phyloP scores from a whole-genome alignment of 257 asterid genomes.

The Dorcoceras hygrometricum region DNA sequence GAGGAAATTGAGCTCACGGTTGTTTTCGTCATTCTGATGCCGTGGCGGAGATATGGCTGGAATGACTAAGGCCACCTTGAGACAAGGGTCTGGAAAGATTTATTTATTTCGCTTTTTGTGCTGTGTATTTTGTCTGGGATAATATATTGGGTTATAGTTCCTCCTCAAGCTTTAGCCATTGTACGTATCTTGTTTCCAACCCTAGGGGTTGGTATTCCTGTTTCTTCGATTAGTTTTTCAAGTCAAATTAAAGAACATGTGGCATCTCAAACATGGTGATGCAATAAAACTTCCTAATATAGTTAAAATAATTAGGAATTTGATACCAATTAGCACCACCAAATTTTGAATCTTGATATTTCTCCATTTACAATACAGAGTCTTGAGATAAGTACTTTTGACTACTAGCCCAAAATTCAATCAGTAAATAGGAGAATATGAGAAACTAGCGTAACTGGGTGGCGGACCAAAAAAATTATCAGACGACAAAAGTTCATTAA shows the following conservation, averaged over 20 bases:
- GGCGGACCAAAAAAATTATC: no score
- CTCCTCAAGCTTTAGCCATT: conserved; percentile 16
- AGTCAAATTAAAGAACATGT: no score
- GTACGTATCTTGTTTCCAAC: conserved; percentile 31
- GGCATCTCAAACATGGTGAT: no score
- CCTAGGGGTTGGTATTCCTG: neutral
- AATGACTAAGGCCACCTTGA: conserved; percentile 21
- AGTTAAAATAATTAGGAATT: no score
- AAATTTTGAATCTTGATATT: no score
- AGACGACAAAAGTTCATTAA: neutral
- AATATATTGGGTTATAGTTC: conserved; percentile 7
- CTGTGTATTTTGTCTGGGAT: conserved; percentile 21
- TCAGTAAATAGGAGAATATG: no score
- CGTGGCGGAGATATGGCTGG: conserved; percentile 3
- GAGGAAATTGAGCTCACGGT: conserved; percentile 18
- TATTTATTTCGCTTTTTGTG: neutral
- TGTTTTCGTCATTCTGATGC: conserved; percentile 32
- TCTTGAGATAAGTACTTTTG: no score
- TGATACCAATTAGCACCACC: no score
- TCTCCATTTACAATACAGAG: no score
- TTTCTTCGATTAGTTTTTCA: neutral
- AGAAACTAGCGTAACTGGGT: no score
- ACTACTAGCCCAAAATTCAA: no score
- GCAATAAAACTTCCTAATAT: no score
- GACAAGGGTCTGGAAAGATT: neutral